These are phyloP conservation scores for Coemansia sp. DNA, from an alignment of 192 early-diverging fungal genomes.

Conservation along the genomic window DNA sequence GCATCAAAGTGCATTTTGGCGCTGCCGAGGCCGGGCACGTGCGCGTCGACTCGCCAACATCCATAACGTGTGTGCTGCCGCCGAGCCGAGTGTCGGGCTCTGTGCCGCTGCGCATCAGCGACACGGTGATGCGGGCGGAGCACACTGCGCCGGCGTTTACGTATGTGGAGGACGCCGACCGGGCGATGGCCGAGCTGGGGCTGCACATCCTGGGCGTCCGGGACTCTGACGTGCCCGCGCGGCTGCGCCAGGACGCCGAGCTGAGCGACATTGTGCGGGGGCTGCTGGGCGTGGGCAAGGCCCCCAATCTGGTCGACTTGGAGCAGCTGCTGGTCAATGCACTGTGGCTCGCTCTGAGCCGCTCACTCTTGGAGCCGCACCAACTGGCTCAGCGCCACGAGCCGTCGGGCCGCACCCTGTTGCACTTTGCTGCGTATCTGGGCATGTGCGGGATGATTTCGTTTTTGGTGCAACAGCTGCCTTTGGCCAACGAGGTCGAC, in stretches of 20 bases:
- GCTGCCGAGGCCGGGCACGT: slow-evolving; percentile 67
- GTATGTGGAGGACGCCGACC: slow-evolving; percentile 72
- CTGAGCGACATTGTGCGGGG: slow-evolving; percentile 15
- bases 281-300: slow-evolving; percentile 14
- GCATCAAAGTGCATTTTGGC: slow-evolving; percentile 78
- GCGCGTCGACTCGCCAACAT: slow-evolving; percentile 74
- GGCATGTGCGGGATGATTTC: slow-evolving; percentile 54
- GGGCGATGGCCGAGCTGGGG: slow-evolving; percentile 85
- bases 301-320: slow-evolving; percentile 33
- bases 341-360: slow-evolving; percentile 17
- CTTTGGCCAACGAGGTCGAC: slow-evolving; percentile 55
- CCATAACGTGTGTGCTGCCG: slow-evolving; percentile 80
- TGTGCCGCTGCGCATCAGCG: slow-evolving; percentile 49
- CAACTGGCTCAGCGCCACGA: slow-evolving; percentile 30
- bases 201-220: slow-evolving; percentile 84
- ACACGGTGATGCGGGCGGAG: slow-evolving; percentile 42
- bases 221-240: slow-evolving; percentile 32
- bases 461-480: slow-evolving; percentile 50
- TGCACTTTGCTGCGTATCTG: slow-evolving; percentile 64
- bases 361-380: slow-evolving; percentile 19
- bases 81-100: slow-evolving; percentile 70
- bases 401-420: slow-evolving; percentile 55
- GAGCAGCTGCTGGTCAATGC: slow-evolving; percentile 30
- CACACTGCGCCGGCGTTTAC: slow-evolving; percentile 42
- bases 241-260: slow-evolving; percentile 27